These are phyloP conservation scores for Pholiota molesta DNA, from an alignment of 768 basidiomycete species.

Conservation along the genomic window DNA sequence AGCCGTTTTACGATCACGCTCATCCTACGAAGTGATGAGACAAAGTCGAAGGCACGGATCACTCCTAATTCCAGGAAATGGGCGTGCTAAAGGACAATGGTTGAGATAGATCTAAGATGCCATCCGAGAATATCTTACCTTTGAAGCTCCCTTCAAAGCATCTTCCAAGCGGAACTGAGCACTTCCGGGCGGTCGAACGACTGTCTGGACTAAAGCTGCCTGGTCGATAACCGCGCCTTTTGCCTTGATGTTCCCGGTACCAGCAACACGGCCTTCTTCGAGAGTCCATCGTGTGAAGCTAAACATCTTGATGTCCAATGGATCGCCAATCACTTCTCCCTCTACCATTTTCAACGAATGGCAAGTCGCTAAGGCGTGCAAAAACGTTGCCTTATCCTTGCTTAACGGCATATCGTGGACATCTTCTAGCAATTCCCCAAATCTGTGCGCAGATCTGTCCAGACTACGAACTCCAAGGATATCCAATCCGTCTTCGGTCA, in stretches of 20 bases:
- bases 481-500: conserved; percentile 97
- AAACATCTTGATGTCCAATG: conserved; percentile 97
- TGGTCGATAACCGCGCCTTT: conserved; percentile 68
- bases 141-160: conserved; percentile 81
- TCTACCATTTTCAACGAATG: conserved; percentile 93
- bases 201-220: conserved; percentile 91
- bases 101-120: not conserved
- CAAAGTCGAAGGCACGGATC: conserved; percentile 95
- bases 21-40: conserved; percentile 92
- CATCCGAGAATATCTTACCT: conserved; percentile 49
- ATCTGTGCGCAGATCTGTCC: conserved; percentile 74
- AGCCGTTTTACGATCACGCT: conserved; percentile 96
- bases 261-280: conserved; percentile 83
- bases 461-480: conserved; percentile 91
- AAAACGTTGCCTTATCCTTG: conserved; percentile 76
- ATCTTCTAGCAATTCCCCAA: conserved; percentile 89
- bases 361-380: conserved; percentile 94
- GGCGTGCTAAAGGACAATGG: conserved; percentile 64
- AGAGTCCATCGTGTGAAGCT: conserved; percentile 95
- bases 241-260: conserved; percentile 71
- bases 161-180: conserved; percentile 90
- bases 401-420: conserved; percentile 81
- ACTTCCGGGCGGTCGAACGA: conserved; percentile 95
- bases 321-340: conserved; percentile 90
- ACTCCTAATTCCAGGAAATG: conserved; percentile 98